Percentiles rank a stretch among this genome's conserved stretches.
These are phyloP conservation scores for Prunella vulgaris DNA, from an alignment of 257 asterid species.

Conservation along the genomic window DNA sequence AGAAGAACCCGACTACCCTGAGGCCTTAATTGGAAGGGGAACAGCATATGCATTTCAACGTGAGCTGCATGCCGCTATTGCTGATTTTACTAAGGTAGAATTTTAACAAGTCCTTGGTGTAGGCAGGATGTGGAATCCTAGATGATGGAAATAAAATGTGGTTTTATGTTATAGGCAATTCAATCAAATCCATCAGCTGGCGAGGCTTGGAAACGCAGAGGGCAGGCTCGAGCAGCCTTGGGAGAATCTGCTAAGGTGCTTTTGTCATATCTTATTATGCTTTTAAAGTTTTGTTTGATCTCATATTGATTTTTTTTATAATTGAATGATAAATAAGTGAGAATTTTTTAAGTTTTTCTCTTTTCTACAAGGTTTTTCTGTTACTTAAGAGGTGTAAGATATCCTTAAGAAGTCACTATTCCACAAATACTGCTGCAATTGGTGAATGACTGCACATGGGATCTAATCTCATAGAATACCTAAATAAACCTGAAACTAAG, in stretches of 20 bases:
- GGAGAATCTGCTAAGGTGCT: conserved; percentile 92
- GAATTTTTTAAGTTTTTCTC: conserved; percentile 14
- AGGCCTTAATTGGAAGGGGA: conserved; percentile 97
- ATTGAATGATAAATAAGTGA: not conserved
- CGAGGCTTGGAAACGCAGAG: conserved; percentile 99
- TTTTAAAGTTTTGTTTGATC: not conserved
- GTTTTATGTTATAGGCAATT: conserved; percentile 62
- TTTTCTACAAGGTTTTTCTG: conserved; percentile 8
- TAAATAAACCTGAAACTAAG: conserved; percentile 5
- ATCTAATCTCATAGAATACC: not conserved
- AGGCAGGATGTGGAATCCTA: conserved; percentile 6
- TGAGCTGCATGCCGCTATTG: conserved; percentile 92
- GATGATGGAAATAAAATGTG: conserved; percentile 26
- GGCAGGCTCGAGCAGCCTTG: conserved; percentile 98
- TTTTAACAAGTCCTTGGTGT: conserved; percentile 13
- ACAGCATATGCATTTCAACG: conserved; percentile 97
- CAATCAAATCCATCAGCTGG: conserved; percentile 89
- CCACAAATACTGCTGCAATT: not conserved
- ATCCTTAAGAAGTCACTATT: not conserved
- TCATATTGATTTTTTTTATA: not conserved
- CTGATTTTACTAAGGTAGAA: conserved; percentile 86
- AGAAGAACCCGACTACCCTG: conserved; percentile 91
- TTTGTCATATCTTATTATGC: conserved; percentile 12
- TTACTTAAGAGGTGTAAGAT: not conserved
- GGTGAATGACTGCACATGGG: not conserved